phyloP scores from a whole-genome alignment of 352 stramenopile genomes.

The Pythium insidiosum region DNA sequence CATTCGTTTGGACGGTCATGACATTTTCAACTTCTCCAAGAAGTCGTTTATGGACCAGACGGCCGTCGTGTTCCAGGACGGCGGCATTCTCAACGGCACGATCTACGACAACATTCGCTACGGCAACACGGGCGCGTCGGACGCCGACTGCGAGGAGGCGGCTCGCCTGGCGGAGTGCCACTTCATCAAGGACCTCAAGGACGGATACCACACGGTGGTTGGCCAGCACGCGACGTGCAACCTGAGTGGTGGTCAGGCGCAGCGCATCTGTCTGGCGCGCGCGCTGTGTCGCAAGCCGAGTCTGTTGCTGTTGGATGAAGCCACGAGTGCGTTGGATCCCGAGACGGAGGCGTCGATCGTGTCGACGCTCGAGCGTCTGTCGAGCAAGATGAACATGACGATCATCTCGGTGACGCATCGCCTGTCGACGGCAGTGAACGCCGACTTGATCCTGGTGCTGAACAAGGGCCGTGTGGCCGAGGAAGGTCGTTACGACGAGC shows the following conservation, averaged over 20 bases:
- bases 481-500: slow-evolving; percentile 62
- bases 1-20: slow-evolving; percentile 73
- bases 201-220: slow-evolving; percentile 78
- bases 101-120: slow-evolving; percentile 88
- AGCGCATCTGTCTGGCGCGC: slow-evolving; percentile 80
- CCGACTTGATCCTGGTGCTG: slow-evolving; percentile 77
- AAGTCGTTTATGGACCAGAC: slow-evolving; percentile 85
- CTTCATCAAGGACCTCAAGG: slow-evolving; percentile 77
- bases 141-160: slow-evolving; percentile 76
- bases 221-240: slow-evolving; percentile 84
- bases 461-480: slow-evolving; percentile 71
- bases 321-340: slow-evolving; percentile 79
- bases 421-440: slow-evolving; percentile 73
- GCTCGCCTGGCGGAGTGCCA: slow-evolving; percentile 74
- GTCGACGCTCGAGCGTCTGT: slow-evolving; percentile 67
- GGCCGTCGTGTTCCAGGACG: slow-evolving; percentile 83
- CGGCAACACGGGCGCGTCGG: slow-evolving; percentile 58
- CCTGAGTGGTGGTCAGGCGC: slow-evolving; percentile 78
- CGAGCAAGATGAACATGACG: slow-evolving; percentile 83
- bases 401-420: slow-evolving; percentile 87
- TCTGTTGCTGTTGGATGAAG: slow-evolving; percentile 77
- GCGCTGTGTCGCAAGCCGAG: slow-evolving; percentile 75
- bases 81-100: slow-evolving; percentile 79
- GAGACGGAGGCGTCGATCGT: slow-evolving; percentile 84
- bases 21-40: slow-evolving; percentile 85